Conservation (phyloP, 331 rosid genomes). For the Stylosanthes scabra region DNA sequence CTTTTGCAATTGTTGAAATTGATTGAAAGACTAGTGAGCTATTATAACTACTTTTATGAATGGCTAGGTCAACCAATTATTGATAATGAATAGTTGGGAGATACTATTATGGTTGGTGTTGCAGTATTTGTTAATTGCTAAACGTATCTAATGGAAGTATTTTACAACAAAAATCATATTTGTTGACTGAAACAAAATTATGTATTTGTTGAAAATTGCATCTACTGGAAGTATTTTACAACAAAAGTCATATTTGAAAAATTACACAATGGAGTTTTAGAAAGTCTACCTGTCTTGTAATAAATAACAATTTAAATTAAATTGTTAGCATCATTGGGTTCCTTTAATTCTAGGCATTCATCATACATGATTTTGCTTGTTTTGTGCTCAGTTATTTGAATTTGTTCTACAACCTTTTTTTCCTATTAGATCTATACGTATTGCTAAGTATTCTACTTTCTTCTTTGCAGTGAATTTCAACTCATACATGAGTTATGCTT, state of each 20-base stretch:
- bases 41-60: constrained; percentile 16
- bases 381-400: constrained; percentile 3
- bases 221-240: not conserved
- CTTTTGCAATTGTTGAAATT: not conserved
- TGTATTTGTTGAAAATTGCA: constrained; percentile 4
- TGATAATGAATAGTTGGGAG: not conserved
- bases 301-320: not conserved
- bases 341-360: not conserved
- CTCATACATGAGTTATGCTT: constrained; percentile 98
- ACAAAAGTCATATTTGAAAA: not conserved
- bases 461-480: constrained; percentile 90
- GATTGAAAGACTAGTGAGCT: constrained; percentile 13
- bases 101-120: not conserved
- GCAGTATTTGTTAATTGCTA: constrained; percentile 6
- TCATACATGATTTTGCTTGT: constrained; percentile 15
- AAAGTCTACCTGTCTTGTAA: constrained; percentile 7
- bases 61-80: constrained; percentile 7
- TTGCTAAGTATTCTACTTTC: constrained; percentile 42
- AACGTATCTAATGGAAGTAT: not conserved
- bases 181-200: constrained; percentile 1
- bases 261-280: not conserved
- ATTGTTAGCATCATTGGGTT: not conserved
- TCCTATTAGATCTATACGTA: constrained; percentile 5
- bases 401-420: not conserved
- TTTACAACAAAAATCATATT: too few species aligned